Base-by-base conservation (phyloP, 345 rosid genomes). In the Salix exigua region DNA sequence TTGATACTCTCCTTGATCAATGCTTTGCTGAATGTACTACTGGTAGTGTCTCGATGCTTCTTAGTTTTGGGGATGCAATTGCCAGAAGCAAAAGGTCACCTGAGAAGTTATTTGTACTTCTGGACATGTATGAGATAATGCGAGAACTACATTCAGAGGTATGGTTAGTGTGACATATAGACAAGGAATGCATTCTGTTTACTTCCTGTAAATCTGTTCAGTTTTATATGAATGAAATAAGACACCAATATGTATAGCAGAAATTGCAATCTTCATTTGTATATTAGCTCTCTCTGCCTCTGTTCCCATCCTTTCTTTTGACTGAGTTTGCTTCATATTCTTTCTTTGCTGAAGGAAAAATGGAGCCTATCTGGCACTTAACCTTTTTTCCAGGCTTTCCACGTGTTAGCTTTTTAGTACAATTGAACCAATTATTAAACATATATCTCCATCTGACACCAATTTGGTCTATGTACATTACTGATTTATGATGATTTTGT, bases 51-150 rank as follows among this genome's bases (percentile, higher is more conserved):
- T 85, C 94, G 51, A 89, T 91, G 87, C 94, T 96, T 71, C 98
- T 96, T 78, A 96, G 99, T 90, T 96, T 96, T 86, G 99, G 99
- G 38, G 99, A 96, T 76, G 99, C 97, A 69, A 93, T 93, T 84
- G 97, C 97, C 71, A 93, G 79, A 80, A 96, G 99, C 96, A 96
- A 93, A 88, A 87, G 98, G 77, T 96, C 98, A 50, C 97, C 99
- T 16, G 99, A 96, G 85, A 96, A 96, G 85, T 85, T 96, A 81
- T 93, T 96, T 87, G 99, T 96, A 67, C 97, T 96, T 83, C 85
- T 96, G 78, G 96, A 96, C 84, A 96, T 96, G 99, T 96, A 93
- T 72, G 97, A 96, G 88, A 96, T 93, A 76, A 93, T 92, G 98
- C 89, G 96, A 66, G 99, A 96, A 86, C 91, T 96, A 86, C 97